Percentiles rank a stretch among this genome's conserved stretches.
phyloP scores from a whole-genome alignment of 257 asterid genomes.

The Solanum raphanifolium region DNA sequence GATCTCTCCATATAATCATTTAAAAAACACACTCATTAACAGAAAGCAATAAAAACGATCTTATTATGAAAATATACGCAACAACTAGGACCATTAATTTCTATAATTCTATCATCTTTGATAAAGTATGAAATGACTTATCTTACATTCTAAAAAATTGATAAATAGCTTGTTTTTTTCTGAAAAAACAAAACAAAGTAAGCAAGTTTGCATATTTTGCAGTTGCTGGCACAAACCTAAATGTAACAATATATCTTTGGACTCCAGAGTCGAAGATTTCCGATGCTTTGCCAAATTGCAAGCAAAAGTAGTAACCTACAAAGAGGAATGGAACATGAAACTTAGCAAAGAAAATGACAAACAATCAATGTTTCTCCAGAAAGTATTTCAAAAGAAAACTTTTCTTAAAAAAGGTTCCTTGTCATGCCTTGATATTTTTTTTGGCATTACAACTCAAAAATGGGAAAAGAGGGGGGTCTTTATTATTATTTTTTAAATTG shows the following conservation, averaged over 20 bases:
- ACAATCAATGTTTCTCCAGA: not conserved
- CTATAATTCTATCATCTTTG: not conserved
- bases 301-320: conserved; percentile 72
- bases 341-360: not conserved
- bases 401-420: not conserved
- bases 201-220: not conserved
- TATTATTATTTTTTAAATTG: not conserved
- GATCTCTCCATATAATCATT: not conserved
- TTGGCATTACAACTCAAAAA: not conserved
- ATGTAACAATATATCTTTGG: conserved; percentile 86
- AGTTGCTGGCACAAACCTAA: conserved; percentile 57
- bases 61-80: not conserved
- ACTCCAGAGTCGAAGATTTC: conserved; percentile 75
- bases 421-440: not conserved
- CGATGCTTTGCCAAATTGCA: conserved; percentile 95
- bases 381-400: not conserved
- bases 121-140: not conserved
- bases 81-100: not conserved
- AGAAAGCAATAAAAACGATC: not conserved
- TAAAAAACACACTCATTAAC: not conserved
- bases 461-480: not conserved
- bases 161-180: not conserved
- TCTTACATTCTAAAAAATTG: not conserved
- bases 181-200: not conserved
- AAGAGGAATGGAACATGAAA: not conserved